Evolutionary conservation across 1,284 basidiomycete genomes (phyloP).

Genomic region (Schizophyllum amplum): DNA sequence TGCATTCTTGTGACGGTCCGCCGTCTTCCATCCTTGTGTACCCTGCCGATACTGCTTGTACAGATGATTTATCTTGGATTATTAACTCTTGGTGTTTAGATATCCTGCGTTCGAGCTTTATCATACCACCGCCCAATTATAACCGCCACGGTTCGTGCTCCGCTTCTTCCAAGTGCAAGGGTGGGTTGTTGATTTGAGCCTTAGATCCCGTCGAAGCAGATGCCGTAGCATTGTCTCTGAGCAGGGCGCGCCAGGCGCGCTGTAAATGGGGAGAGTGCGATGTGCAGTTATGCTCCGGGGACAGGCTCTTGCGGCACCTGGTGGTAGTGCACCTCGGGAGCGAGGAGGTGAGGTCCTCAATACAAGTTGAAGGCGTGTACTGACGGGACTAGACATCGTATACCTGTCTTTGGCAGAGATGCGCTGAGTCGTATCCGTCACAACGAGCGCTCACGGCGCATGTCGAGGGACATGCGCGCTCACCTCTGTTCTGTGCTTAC

Average conservation of each 20-base stretch:
- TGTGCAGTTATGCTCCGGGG: not conserved
- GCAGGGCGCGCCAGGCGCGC: not conserved
- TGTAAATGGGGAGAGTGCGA: not conserved
- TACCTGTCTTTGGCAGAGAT: slow-evolving; percentile 41
- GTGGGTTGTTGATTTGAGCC: not conserved
- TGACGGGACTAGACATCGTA: slow-evolving; percentile 20
- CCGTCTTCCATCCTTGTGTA: not conserved
- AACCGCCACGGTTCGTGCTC: not conserved
- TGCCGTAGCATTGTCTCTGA: not conserved
- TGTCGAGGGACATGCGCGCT: slow-evolving; percentile 34
- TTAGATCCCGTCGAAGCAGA: not conserved
- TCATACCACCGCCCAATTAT: not conserved
- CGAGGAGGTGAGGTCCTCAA: not conserved
- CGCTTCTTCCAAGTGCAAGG: not conserved
- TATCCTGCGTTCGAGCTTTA: not conserved
- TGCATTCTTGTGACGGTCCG: not conserved
- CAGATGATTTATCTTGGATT: not conserved
- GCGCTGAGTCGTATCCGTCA: slow-evolving; percentile 28
- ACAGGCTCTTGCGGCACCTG: slow-evolving; percentile 1
- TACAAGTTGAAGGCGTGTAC: not conserved
- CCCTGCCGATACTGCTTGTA: not conserved
- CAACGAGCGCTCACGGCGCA: slow-evolving; percentile 29
- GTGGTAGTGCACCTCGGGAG: not conserved
- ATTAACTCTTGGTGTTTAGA: not conserved
- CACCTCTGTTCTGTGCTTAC: slow-evolving; percentile 37